Evolutionary conservation across 179 eudicot species (phyloP).

Genomic region (Camellia oleifera): DNA sequence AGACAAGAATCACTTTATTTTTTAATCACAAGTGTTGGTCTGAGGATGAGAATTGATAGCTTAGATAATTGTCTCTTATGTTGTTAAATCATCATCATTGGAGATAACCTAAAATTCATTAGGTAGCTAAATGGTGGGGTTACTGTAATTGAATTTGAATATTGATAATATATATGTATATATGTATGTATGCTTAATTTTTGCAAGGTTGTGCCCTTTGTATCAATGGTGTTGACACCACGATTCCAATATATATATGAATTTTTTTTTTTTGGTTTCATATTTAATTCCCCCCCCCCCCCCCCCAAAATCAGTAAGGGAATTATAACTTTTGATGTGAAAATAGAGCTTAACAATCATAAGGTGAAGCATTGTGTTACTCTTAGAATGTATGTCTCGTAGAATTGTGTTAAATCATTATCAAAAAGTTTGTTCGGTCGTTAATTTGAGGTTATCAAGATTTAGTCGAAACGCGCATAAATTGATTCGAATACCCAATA

Average conservation of each 20-base stretch:
- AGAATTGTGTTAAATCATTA: too few relatives aligned
- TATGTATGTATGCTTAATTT: background rate
- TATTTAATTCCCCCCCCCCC: too few relatives aligned
- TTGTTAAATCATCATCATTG: background rate
- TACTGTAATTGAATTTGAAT: background rate
- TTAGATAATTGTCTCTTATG: background rate
- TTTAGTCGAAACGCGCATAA: too few relatives aligned
- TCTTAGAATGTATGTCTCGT: too few relatives aligned
- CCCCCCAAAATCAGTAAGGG: background rate
- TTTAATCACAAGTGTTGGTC: background rate
- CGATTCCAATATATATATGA: background rate
- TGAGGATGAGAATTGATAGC: background rate
- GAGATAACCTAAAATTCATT: background rate
- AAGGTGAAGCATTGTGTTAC: too few relatives aligned
- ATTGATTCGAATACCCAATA: too few relatives aligned
- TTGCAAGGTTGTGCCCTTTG: background rate
- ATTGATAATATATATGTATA: background rate
- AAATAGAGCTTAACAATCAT: background rate
- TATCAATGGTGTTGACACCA: background rate
- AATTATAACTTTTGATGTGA: background rate
- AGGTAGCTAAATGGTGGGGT: background rate
- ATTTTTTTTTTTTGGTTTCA: constrained; percentile 6
- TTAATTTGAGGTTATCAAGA: too few relatives aligned
- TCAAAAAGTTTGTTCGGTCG: too few relatives aligned
- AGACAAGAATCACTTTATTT: background rate